Evolutionary conservation across 805 yeast species (phyloP), one percentile per base, ranked within the genome.

Genomic region (Wickerhamiella allomyrinae): DNA sequence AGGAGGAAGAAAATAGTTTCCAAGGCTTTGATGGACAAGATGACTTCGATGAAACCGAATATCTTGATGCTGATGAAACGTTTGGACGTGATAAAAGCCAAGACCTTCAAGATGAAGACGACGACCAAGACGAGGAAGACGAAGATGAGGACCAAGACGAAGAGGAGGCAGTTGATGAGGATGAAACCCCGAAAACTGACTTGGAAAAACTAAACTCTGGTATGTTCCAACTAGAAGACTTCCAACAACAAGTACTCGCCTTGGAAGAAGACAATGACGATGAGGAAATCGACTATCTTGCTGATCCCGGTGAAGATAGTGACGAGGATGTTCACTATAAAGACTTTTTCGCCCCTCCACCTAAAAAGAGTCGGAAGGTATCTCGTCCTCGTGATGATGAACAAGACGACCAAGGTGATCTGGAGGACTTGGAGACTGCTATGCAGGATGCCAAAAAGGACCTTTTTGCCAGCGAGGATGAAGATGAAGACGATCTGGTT

Each of bases 161-260:
- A 5, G 58, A 62, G n/a, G 25, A 20, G 5, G 38, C 8, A 15
- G 56, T 41, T 0, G 59, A 53, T 4, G 61, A 54, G 11, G 56
- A 47, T 5, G 54, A 46, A 14, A 53, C 42, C 9, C 57, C 49
- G n/a, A 49, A 43, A 20, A 66, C 68, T 33, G 83, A 77, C 52
- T 69, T 62, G 2, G 72, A 69, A 52, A 89, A 86, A 1, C 67
- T 87, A 23, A 82, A 87, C 56, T 94, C 84, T 53, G 83, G 76
- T 6, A 79, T 86, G 51, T 89, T 89, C 56, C 76, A 83, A 46
- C 74, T 89, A 34, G 94, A 85, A 49, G 82, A 80, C 41, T 89
- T 82, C 65, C 83, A 80, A 61, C 73, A 70, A 54, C 85, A 77
- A 57, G 74, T 77, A n/a, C 55, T 81, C 34, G 80, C 72, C 3